Conservation (phyloP, 192 early-diverging fungal species). For the Tieghemiomyces parasiticus region DNA sequence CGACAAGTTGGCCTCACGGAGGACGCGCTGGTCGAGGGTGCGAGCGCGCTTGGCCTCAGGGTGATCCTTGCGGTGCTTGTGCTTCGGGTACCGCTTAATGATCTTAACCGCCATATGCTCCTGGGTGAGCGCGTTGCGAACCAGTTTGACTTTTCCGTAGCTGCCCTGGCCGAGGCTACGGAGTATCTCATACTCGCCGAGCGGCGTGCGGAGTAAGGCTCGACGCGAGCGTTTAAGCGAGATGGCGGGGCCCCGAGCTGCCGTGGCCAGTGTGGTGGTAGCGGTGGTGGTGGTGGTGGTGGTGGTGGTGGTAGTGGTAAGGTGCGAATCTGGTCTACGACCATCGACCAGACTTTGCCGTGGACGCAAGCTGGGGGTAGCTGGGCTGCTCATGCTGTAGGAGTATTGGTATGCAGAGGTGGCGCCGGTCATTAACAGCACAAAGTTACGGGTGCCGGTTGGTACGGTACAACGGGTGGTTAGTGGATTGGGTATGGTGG, state of each 20-base stretch:
- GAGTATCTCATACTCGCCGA: constrained; percentile 29
- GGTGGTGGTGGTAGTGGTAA: no score
- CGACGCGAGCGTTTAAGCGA: constrained; percentile 26
- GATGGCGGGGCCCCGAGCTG: constrained; percentile 15
- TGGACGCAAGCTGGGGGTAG: no score
- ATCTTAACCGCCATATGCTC: constrained; percentile 34
- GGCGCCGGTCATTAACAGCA: no score
- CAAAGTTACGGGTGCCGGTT: no score
- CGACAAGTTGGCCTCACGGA: constrained; percentile 29
- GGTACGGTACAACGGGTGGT: no score
- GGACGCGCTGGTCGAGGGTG: constrained; percentile 29
- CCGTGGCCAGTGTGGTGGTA: neutral
- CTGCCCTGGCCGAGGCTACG: constrained; percentile 28
- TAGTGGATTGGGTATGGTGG: no score
- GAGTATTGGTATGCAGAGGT: no score
- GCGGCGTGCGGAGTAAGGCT: constrained; percentile 28
- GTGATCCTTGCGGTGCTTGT: constrained; percentile 21
- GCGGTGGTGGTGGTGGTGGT: neutral
- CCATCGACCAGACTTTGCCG: no score
- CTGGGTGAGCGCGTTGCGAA: constrained; percentile 24
- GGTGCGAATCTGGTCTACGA: no score
- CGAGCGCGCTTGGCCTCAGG: constrained; percentile 24
- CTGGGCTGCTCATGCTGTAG: no score
- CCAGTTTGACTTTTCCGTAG: constrained; percentile 37
- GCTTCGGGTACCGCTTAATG: constrained; percentile 25